Evolutionary conservation across 371 early-diverging fungal species (phyloP), one percentile per base, ranked within the genome.

Genomic region (Globomyces sp.): DNA sequence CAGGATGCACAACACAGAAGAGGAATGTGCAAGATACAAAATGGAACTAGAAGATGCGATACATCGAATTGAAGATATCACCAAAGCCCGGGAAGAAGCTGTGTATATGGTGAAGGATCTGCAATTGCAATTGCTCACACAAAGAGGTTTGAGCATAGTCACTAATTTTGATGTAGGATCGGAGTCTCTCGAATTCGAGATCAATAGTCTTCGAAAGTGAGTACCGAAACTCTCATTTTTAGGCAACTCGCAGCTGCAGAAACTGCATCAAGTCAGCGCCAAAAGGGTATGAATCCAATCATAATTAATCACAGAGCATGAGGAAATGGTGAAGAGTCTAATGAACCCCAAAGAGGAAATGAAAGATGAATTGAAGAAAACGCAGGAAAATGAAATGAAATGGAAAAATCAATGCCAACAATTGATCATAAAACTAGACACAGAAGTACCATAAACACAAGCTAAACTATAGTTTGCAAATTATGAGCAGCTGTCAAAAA

Each of bases 341-440:
- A 77, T 78, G 72, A 64, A 60, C 1, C 80, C 81, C 2, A 71
- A 76, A 55, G 70, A 75, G 8, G 81, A 78, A 2, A 13, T 64
- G 5, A 70, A 73, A 50, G 70, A 75, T 36, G 78, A 77, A 55
- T 69, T 77, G 11, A 60, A 63, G 11, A 74, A 75, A 48, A 39
- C 66, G 1, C 68, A 72, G 45, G 69, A 71, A 42, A 53, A 58
- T 2, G 81, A 81, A 67, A 58, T 66, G 1, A 70, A 59, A 59
- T 81, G 81, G 81, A 73, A 81, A 52, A 63, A 72, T 3, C 76
- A 81, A 62, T 81, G 81, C 52, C 74, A 79, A 62, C 69, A 74
- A 37, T 72, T 81, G 9, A 77, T 79, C 34, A 53, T 43, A 10
- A 75, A 74, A 62, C 68, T 81, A 4, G 81, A 81, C 45, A 11